Conservation (phyloP, 495 filamentous ascomycete genomes). For the Penicillium flavigenum region DNA sequence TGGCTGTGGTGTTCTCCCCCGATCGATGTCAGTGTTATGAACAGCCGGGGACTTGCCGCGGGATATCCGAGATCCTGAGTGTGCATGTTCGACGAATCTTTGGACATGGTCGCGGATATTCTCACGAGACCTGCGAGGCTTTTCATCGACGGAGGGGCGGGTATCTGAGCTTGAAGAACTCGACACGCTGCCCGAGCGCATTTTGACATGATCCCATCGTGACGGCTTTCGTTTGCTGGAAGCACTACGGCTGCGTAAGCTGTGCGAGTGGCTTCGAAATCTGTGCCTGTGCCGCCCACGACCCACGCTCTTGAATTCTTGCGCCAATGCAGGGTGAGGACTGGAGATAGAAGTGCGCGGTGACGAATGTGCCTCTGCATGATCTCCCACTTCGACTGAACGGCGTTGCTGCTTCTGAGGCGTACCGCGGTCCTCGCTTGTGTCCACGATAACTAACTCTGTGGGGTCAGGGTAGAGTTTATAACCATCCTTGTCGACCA, state of each 20-base stretch:
- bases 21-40: conserved; percentile 1
- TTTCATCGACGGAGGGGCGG: conserved; percentile 19
- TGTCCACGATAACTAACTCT: conserved; percentile 24
- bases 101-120: conserved; percentile 10
- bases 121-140: conserved; percentile 11
- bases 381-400: conserved; percentile 17
- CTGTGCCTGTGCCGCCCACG: conserved; percentile 37
- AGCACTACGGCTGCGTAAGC: conserved; percentile 28
- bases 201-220: conserved; percentile 27
- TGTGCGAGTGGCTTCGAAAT: conserved; percentile 29
- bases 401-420: conserved; percentile 20
- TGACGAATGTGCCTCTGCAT: conserved; percentile 23
- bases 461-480: conserved; percentile 59
- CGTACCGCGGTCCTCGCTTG: conserved; percentile 13
- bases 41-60: conserved; percentile 18
- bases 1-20: conserved; percentile 10
- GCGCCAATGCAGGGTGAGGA: conserved; percentile 27
- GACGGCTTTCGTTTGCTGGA: conserved; percentile 27
- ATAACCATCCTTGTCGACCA: conserved; percentile 71
- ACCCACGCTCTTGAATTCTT: conserved; percentile 33
- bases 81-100: conserved; percentile 4
- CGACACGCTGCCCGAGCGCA: conserved; percentile 34
- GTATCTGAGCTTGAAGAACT: conserved; percentile 32
- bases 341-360: conserved; percentile 35
- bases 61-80: conserved; percentile 10